Base-by-base conservation (phyloP, 2,329 filamentous ascomycete species). In the Exutisphaerella laricina region DNA sequence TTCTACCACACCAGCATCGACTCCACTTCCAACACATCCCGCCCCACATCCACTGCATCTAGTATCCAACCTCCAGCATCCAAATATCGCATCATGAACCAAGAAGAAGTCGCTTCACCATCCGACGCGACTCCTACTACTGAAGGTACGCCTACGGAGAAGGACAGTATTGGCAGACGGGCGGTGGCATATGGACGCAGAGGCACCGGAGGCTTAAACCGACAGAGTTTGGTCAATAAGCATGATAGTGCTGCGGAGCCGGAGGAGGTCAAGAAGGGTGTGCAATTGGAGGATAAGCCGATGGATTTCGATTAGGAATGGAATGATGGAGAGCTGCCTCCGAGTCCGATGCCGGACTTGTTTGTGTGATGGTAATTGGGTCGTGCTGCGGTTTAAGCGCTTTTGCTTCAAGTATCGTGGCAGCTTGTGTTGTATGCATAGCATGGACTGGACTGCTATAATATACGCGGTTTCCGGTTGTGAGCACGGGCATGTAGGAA, bases 271-370 rank as follows among this genome's bases (percentile, higher is more conserved):
- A 67, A 49, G 4, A 51, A 66, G 65, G 78, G 81, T 5, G 82
- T 88, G 30, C 82, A 80, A 53, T 70, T 88, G 58, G 79, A 79
- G 58, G 84, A 88, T 62, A 81, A 78, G 65, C 80, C 84, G n/a
- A 86, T 88, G 81, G 82, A 87, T 45, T 62, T 61, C 66, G 82
- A 86, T 65, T 85, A 60, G 58, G 56, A 54, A 46, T 58, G 48
- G 55, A 50, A 53, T 51, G 40, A 38, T 38, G 41, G 25, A 12
- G 41, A 32, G 33, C 33, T 35, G 12, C 33, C 33, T 14, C 33
- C 33, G 9, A 35, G 33, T 23, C 33, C 20, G 9, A 23, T 14
- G 33, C 18, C 20, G 8, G 33, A 35, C 13, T n/a, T 35, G 10
- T 35, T 23, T n/a, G 23, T 7, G 5, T 35, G 33, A 35, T 9